These are phyloP conservation scores for Daldinia loculata DNA, from an alignment of 495 filamentous ascomycete genomes.

Conservation along the genomic window DNA sequence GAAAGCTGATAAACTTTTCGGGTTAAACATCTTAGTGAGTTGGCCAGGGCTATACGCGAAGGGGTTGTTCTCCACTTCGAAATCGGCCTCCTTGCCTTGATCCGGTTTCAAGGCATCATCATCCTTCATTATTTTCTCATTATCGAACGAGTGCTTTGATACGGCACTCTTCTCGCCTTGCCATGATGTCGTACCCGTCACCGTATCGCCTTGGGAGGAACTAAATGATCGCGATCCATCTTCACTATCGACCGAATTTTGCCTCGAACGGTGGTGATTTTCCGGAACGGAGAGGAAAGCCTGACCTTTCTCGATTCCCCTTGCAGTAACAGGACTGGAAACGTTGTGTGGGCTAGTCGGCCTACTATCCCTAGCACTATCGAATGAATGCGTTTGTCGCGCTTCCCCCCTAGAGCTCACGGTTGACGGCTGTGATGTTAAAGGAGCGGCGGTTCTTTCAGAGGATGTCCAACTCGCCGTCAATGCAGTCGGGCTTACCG, in stretches of 20 bases:
- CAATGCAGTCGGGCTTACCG: constrained; percentile 57
- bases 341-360: constrained; percentile 93
- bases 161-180: constrained; percentile 50
- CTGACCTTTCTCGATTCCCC: constrained; percentile 54
- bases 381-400: constrained; percentile 70
- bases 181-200: constrained; percentile 48
- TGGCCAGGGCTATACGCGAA: constrained; percentile 77
- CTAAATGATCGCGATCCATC: constrained; percentile 58
- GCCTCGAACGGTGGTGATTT: constrained; percentile 53
- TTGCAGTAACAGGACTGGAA: constrained; percentile 69
- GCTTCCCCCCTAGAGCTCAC: constrained; percentile 55
- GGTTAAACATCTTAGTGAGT: constrained; percentile 77
- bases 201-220: constrained; percentile 56
- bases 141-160: constrained; percentile 49
- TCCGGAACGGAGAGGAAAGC: constrained; percentile 61
- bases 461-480: constrained; percentile 58
- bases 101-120: constrained; percentile 70
- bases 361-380: constrained; percentile 72
- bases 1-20: constrained; percentile 77
- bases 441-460: constrained; percentile 45
- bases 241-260: constrained; percentile 63
- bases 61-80: constrained; percentile 69
- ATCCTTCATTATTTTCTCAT: constrained; percentile 61
- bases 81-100: constrained; percentile 69
- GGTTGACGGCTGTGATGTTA: constrained; percentile 50